These are phyloP conservation scores for Physcomitrium patens DNA, from an alignment of 225 moss, liverwort and hornwort species.

Conservation along the genomic window DNA sequence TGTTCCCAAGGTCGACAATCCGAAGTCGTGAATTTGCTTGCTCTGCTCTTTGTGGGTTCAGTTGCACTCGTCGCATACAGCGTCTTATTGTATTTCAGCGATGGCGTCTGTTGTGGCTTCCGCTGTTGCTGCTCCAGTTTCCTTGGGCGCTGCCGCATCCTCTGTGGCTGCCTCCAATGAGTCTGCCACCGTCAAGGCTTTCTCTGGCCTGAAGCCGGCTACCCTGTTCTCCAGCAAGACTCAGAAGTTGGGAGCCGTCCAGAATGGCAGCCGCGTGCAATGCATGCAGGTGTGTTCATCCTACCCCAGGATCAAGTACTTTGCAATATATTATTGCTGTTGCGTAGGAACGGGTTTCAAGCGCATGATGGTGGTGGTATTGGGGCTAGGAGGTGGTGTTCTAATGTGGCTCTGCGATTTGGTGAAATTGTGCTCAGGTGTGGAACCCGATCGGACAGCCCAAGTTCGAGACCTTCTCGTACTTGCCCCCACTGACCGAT, in stretches of 20 bases:
- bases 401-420: background rate
- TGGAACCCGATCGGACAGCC: too few species aligned
- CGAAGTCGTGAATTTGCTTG: too few species aligned
- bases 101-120: conserved; percentile 13
- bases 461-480: too few species aligned
- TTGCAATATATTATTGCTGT: background rate
- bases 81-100: background rate
- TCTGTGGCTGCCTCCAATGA: conserved; percentile 10
- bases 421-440: too few species aligned
- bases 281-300: conserved; percentile 24
- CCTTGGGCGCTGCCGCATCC: conserved; percentile 21
- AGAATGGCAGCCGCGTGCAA: conserved; percentile 30
- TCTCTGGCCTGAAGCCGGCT: conserved; percentile 32
- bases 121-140: conserved; percentile 1
- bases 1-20: too few species aligned
- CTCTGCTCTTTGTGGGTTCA: too few species aligned
- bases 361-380: too few species aligned
- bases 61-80: too few species aligned
- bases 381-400: too few species aligned
- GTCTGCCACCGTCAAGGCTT: conserved; percentile 25
- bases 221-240: conserved; percentile 21
- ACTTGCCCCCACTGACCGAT: too few species aligned
- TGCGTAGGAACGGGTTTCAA: too few species aligned
- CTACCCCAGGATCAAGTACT: background rate
- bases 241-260: conserved; percentile 7